phyloP scores from a whole-genome alignment of 805 yeast species.

The Ogataea allantospora region DNA sequence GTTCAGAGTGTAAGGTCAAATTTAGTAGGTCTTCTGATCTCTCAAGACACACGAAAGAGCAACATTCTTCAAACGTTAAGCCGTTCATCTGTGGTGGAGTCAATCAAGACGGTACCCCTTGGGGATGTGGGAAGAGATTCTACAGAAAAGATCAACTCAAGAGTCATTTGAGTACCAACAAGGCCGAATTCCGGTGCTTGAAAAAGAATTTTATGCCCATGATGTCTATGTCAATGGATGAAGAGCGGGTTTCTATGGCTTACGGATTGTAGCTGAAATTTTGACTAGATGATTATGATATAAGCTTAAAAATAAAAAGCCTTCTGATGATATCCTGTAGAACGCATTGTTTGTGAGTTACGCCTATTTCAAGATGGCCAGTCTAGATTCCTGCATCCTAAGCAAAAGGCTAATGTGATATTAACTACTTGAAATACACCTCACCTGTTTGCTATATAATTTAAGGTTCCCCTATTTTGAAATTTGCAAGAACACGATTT shows the following conservation, averaged over 20 bases:
- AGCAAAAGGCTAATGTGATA: too few relatives aligned
- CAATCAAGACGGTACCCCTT: constrained; percentile 21
- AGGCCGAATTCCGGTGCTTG: constrained; percentile 23
- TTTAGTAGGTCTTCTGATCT: constrained; percentile 24
- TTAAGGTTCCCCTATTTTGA: constrained; percentile 1
- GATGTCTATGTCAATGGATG: constrained; percentile 1
- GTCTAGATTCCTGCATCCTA: too few relatives aligned
- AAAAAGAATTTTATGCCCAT: constrained; percentile 7
- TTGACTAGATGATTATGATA: background rate
- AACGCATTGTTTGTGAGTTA: too few relatives aligned
- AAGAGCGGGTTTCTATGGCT: background rate
- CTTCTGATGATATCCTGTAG: too few relatives aligned
- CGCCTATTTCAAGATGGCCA: too few relatives aligned
- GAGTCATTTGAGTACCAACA: constrained; percentile 25
- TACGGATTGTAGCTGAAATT: background rate
- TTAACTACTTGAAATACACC: too few relatives aligned
- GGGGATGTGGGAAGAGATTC: constrained; percentile 28
- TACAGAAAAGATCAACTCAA: constrained; percentile 27
- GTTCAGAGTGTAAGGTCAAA: constrained; percentile 21
- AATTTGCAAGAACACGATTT: constrained; percentile 7
- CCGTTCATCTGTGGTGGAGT: constrained; percentile 26
- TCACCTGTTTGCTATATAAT: too few relatives aligned
- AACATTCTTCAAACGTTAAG: constrained; percentile 21
- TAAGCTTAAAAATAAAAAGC: too few relatives aligned
- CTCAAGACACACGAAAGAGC: constrained; percentile 26